phyloP scores from a whole-genome alignment of 495 filamentous ascomycete species.

The Neurospora africana region DNA sequence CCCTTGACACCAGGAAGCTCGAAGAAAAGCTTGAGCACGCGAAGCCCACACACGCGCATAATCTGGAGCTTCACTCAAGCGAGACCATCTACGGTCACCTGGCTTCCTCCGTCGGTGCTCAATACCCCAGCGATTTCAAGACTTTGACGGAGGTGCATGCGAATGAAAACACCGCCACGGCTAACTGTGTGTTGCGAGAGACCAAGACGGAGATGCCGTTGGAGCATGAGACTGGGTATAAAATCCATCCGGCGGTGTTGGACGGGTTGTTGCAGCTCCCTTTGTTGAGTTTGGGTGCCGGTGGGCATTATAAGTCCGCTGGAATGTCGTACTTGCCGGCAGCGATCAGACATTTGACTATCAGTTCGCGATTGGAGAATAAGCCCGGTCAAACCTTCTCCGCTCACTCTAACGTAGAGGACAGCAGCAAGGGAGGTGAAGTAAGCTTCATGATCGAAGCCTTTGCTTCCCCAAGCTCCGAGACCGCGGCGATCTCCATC shows the following conservation, averaged over 20 bases:
- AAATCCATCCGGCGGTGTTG: conserved; percentile 36
- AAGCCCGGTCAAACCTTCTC: conserved; percentile 18
- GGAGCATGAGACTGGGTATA: conserved; percentile 30
- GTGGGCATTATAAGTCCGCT: conserved; percentile 1
- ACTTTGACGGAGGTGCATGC: conserved; percentile 25
- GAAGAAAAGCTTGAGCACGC: conserved; percentile 3
- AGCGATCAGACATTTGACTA: conserved; percentile 20
- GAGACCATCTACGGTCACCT: conserved; percentile 12
- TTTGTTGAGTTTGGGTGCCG: conserved; percentile 16
- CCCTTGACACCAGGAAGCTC: background rate
- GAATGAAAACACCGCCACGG: conserved; percentile 20
- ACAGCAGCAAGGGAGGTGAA: conserved; percentile 4
- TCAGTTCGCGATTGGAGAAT: conserved; percentile 18
- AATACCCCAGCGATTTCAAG: conserved; percentile 31
- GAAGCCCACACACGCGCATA: conserved; percentile 1
- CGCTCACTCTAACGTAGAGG: conserved; percentile 18
- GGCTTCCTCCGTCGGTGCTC: conserved; percentile 12
- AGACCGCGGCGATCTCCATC: conserved; percentile 20
- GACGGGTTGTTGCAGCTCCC: conserved; percentile 35
- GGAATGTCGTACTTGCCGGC: conserved; percentile 12
- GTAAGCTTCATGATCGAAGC: conserved; percentile 20
- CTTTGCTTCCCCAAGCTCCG: conserved; percentile 18
- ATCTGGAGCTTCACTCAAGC: background rate
- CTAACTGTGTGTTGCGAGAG: conserved; percentile 30
- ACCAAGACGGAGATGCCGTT: conserved; percentile 39